Conservation (phyloP, 306 rosid species). For the Alnus rubra region DNA sequence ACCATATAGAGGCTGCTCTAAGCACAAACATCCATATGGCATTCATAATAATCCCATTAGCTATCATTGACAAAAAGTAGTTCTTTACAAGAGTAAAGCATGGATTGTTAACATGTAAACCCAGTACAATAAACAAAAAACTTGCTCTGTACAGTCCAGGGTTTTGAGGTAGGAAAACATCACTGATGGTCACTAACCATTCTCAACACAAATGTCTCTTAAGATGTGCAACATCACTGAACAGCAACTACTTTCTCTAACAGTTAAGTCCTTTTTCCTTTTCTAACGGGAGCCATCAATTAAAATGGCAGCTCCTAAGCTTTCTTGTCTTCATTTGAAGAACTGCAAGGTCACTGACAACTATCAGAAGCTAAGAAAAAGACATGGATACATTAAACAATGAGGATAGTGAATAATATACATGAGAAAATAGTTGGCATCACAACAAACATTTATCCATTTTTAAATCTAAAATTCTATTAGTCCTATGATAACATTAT, state of each 20-base stretch:
- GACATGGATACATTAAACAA: not conserved
- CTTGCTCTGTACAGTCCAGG: too few species aligned
- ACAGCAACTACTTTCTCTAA: conserved; percentile 10
- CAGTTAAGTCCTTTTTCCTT: not conserved
- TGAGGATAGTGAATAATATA: not conserved
- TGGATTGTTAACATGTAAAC: not conserved
- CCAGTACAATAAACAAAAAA: too few species aligned
- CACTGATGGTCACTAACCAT: not conserved
- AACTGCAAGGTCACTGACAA: conserved; percentile 30
- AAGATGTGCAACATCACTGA: not conserved
- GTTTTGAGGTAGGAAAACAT: not conserved
- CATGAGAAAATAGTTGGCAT: not conserved
- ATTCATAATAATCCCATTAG: too few species aligned
- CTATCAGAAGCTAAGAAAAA: conserved; percentile 1
- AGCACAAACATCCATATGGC: too few species aligned
- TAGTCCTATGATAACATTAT: not conserved
- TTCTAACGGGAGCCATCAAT: conserved; percentile 6
- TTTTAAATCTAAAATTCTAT: too few species aligned
- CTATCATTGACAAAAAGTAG: not conserved
- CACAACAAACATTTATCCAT: not conserved
- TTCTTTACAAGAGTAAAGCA: not conserved
- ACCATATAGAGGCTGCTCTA: too few species aligned
- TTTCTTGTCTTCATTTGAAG: conserved; percentile 20
- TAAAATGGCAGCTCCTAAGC: conserved; percentile 11
- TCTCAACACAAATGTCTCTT: conserved; percentile 1